Base-by-base conservation (phyloP, 495 filamentous ascomycete genomes). In the Beverwykella pulmonaria region DNA sequence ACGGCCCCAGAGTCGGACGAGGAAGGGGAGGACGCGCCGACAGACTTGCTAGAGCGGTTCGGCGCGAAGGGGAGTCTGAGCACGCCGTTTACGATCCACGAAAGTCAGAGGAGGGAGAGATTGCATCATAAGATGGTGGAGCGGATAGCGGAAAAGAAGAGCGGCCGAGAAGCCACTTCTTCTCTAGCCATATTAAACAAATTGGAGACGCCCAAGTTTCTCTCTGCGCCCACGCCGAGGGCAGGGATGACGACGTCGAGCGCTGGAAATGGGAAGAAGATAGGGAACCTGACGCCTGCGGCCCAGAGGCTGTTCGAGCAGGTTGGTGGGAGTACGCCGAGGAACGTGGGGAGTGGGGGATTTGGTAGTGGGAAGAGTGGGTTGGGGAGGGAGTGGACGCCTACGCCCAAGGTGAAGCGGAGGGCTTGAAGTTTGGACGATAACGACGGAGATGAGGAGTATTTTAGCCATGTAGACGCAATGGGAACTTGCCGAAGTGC, bases 41-140 rank as follows among this genome's bases (percentile, higher is more conserved):
- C 22, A 7, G 63, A 72, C 53, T 66, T 77, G 2, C 63, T 77
- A 0, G 70, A 68, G 30, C 54, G 56, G n/a, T 83, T 91, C 3
- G 87, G 77, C 9, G 83, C 81, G 22, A 87, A 92, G 60, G 73
- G 81, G 12, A 86, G 85, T 0, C 85, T 86, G 0, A 92, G 93
- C 60, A 26, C 48, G 15, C 93, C 93, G 1, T 98, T 98, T 74
- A 84, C 88, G 46, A 87, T 98, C 52, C 78, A 84, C 34, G 86
- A 92, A 69, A 86, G 87, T 36, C 86, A 91, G 62, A 87, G 83
- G 73, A 81, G 95, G 14, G 94, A 98, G 77, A 85, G 85, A 57
- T 79, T 97, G 14, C 94, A 95, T 77, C 86, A 93, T 73, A 86
- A 88, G 19, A 92, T 98, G 87, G 95, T 98, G 5, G 94, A 98